Base-by-base conservation (phyloP, 2,329 filamentous ascomycete species). In the Elsinoe necatrix region DNA sequence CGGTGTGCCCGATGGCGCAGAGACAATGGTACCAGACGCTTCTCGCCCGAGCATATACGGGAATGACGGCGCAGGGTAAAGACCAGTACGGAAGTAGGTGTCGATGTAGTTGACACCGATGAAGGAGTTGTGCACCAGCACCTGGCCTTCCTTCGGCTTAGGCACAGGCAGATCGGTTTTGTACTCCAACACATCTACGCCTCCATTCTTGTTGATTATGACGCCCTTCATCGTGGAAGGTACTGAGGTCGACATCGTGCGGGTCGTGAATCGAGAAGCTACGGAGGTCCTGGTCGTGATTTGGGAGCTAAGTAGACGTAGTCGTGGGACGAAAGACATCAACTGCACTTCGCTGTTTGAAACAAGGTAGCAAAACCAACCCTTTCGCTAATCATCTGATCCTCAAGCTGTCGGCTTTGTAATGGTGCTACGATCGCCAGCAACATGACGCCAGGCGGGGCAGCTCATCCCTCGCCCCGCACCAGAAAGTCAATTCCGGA, bases 21-120 rank as follows among this genome's bases (percentile, higher is more conserved):
- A 76, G 39, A 84, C 82, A 61, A 95, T 73, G 39, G 79, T 83
- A 59, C 91, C 90, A 58, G 82, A 80, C 58, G 79, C 87, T 75
- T 96, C 91, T 64, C 86, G 85, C 60, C 91, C 90, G 18, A 92
- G 84, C 52, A 85, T 83, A 64, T 87, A 80, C 3, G 90, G 91
- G 64, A 87, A 82, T 1, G 74, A 68, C 0, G 86, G 78, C 1
- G 83, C 75, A 9, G 77, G 74, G 76, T 95, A 95, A 52, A 95
- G 80, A 9, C 91, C 91, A 11, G 80, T 83, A 68, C 91, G 89
- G 80, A 91, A 95, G 73, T 95, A 95, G 37, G 81, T 95, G 72
- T 95, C 91, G 66, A 95, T 95, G 73, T 81, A 95, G 73, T 95
- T 95, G 60, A 95, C 76, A 59, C 90, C 91, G 50, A 86, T 78